Evolutionary conservation across 2,329 filamentous ascomycete genomes (phyloP).

Genomic region (Chrysosporium keratinophilum): DNA sequence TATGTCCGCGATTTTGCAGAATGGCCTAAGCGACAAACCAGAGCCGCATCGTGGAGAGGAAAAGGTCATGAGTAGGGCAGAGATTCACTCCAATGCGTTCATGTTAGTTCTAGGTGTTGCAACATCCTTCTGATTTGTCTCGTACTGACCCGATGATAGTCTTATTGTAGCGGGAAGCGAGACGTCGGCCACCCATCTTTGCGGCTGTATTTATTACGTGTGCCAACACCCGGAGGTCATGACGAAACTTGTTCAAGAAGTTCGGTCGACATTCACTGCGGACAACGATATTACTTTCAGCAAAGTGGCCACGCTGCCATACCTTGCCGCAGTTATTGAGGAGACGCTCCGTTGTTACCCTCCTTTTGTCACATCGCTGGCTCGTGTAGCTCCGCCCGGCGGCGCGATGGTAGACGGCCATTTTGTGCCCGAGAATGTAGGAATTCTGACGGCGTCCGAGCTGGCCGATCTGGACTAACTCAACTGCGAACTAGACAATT

Average conservation of each 20-base stretch:
- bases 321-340: constrained; percentile 19
- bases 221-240: constrained; percentile 21
- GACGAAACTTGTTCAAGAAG: constrained; percentile 9
- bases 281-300: constrained; percentile 13
- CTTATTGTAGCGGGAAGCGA: constrained; percentile 37
- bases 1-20: background rate
- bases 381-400: constrained; percentile 1
- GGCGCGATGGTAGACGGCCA: constrained; percentile 17
- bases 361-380: constrained; percentile 17
- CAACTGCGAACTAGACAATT: constrained; percentile 3
- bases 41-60: background rate
- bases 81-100: constrained; percentile 24
- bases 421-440: constrained; percentile 15
- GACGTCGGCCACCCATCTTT: constrained; percentile 36
- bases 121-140: background rate
- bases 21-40: background rate
- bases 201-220: constrained; percentile 30
- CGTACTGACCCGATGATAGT: background rate
- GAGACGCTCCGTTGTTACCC: constrained; percentile 21
- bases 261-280: constrained; percentile 10
- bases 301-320: constrained; percentile 12
- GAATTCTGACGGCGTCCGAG: background rate
- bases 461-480: background rate
- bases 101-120: constrained; percentile 20
- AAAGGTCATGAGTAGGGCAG: constrained; percentile 26